Evolutionary conservation across 2,329 filamentous ascomycete species (phyloP).

Genomic region (Chrysoporthe puriensis): DNA sequence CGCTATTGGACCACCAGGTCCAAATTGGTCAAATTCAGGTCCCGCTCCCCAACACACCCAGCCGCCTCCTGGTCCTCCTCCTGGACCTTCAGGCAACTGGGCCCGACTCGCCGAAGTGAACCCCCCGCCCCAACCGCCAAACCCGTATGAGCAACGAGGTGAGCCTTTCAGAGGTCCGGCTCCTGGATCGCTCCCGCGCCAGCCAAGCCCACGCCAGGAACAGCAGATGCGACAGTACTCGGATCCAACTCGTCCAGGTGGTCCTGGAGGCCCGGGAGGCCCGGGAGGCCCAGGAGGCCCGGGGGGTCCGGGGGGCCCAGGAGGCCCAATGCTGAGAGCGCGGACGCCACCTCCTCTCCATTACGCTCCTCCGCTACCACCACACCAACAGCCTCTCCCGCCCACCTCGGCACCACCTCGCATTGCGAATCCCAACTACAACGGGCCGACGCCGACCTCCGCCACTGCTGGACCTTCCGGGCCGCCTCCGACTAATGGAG

Average conservation of each 20-base stretch:
- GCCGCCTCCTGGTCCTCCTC: constrained; percentile 49
- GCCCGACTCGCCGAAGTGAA: constrained; percentile 79
- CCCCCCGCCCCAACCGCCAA: constrained; percentile 72
- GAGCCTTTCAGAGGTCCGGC: constrained; percentile 72
- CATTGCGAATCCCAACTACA: constrained; percentile 63
- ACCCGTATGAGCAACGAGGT: constrained; percentile 77
- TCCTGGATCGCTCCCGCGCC: constrained; percentile 62
- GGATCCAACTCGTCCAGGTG: constrained; percentile 60
- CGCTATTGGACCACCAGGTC: constrained; percentile 80
- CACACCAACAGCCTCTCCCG: constrained; percentile 44
- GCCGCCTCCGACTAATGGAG: constrained; percentile 40
- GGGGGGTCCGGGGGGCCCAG: constrained; percentile 20
- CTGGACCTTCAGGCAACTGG: constrained; percentile 60
- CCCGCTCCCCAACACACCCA: constrained; percentile 60
- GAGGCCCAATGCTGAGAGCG: constrained; percentile 27
- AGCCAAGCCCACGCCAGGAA: constrained; percentile 77
- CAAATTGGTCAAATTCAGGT: constrained; percentile 85
- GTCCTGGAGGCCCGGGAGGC: constrained; percentile 18
- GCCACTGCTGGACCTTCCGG: constrained; percentile 41
- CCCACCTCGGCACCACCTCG: constrained; percentile 50
- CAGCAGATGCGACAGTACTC: constrained; percentile 71
- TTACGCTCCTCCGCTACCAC: constrained; percentile 57
- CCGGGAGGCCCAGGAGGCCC: constrained; percentile 37
- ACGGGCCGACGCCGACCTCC: constrained; percentile 52
- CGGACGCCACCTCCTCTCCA: constrained; percentile 53